Percentiles rank a stretch among this genome's conserved stretches.
These are phyloP conservation scores for Stephania yunnanensis DNA, from an alignment of 164 flowering plant species.

Conservation along the genomic window DNA sequence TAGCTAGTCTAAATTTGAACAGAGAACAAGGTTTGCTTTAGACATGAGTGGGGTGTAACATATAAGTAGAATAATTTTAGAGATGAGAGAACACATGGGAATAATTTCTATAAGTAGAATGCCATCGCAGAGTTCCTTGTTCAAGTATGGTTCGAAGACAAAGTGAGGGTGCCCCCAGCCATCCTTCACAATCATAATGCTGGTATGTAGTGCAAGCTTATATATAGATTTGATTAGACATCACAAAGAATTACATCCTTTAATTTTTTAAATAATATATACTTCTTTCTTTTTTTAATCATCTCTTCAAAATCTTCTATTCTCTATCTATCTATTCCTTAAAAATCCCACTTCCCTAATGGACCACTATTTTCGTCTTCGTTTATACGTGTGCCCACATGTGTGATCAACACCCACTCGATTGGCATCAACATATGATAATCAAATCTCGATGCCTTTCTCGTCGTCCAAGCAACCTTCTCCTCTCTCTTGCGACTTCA, in stretches of 20 bases:
- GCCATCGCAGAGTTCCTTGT: neutral
- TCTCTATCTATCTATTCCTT: no score
- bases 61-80: neutral
- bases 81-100: neutral
- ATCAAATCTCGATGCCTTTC: no score
- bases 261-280: no score
- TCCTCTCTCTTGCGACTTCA: no score
- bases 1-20: neutral
- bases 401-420: no score
- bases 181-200: neutral
- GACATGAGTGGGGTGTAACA: conserved; percentile 2
- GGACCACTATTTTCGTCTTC: no score
- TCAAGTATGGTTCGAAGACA: neutral
- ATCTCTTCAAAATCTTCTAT: no score
- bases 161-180: conserved; percentile 1
- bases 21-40: neutral
- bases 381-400: no score
- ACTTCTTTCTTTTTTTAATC: no score
- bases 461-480: no score
- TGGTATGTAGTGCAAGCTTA: conserved; percentile 1
- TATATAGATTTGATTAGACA: conserved; percentile 7
- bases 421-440: no score
- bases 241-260: conserved; percentile 1
- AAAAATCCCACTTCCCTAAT: no score
- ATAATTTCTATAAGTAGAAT: neutral